Evolutionary conservation across 2,329 filamentous ascomycete species (phyloP), one percentile per base, ranked within the genome.

Genomic region (Claviceps spartinae): DNA sequence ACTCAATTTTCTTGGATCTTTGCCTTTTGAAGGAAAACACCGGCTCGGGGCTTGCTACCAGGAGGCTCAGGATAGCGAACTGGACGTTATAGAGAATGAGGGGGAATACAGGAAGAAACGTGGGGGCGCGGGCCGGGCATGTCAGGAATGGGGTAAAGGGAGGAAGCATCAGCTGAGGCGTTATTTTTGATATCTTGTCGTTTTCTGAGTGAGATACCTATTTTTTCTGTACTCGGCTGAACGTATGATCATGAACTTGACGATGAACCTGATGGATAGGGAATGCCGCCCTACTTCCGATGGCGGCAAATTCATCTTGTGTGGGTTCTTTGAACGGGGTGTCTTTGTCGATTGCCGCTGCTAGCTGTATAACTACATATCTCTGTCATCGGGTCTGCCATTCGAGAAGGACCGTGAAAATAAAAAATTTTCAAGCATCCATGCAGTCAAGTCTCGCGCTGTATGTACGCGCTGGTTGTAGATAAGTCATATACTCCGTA

Each of bases 301-400:
- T 37, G 49, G 48, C 55, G 55, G 60, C 66, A 65, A 67, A 66
- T 66, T 65, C 65, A 61, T 34, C 59, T 54, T 22, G 40, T 30
- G 22, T 30, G 30, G n/a, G 5, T 20, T 22, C 22, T 41, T 13
- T 37, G 9, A 40, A 11, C 6, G 30, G 30, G 30, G 30, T 34
- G 9, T 11, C 9, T 11, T 34, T 11, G 30, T 34, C 30, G 30
- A 30, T 30, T 30, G 30, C 8, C 3, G 30, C 30, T 11, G 2
- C 30, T 11, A 30, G 30, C 24, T 7, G 24, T 26, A 26, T 26
- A 26, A 26, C 8, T 30, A 11, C 7, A 7, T 8, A 8, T 1
- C 26, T 8, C 7, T 34, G 8, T 34, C 30, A 34, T 34, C 30
- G 30, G 11, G 30, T 34, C 30, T 34, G 30, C 30, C 30, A 34